phyloP scores from a whole-genome alignment of 768 basidiomycete genomes.

The Astraeus odoratus region DNA sequence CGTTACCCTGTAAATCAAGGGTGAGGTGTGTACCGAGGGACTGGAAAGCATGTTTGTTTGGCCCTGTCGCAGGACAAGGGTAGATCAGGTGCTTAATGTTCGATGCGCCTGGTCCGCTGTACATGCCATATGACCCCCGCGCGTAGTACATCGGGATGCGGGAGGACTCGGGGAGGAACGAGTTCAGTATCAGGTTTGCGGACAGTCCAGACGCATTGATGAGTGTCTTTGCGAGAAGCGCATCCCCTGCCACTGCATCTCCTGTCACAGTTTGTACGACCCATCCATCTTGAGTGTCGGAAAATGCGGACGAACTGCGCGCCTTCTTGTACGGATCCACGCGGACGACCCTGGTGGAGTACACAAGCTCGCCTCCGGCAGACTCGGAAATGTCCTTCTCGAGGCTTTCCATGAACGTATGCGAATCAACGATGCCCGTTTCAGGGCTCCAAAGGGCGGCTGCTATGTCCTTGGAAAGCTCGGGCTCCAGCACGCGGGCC shows the following conservation, averaged over 20 bases:
- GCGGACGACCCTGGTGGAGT: slow-evolving; percentile 77
- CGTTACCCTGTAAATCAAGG: slow-evolving; percentile 74
- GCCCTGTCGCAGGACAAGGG: slow-evolving; percentile 72
- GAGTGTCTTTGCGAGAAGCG: slow-evolving; percentile 65
- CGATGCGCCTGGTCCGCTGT: slow-evolving; percentile 70
- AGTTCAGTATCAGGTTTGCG: slow-evolving; percentile 63
- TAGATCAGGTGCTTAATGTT: slow-evolving; percentile 77
- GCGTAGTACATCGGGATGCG: slow-evolving; percentile 75
- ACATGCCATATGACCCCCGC: slow-evolving; percentile 83
- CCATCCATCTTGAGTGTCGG: slow-evolving; percentile 60
- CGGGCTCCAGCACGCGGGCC: slow-evolving; percentile 73
- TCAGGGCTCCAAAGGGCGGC: slow-evolving; percentile 76
- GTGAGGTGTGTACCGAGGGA: slow-evolving; percentile 91
- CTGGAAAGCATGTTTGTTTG: slow-evolving; percentile 59
- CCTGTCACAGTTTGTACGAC: slow-evolving; percentile 74
- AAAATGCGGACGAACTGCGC: slow-evolving; percentile 20
- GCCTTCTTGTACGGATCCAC: slow-evolving; percentile 55
- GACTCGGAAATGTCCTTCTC: slow-evolving; percentile 76
- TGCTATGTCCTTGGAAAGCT: slow-evolving; percentile 63
- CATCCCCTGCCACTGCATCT: slow-evolving; percentile 43
- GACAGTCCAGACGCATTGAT: slow-evolving; percentile 82
- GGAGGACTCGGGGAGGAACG: slow-evolving; percentile 47
- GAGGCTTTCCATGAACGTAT: slow-evolving; percentile 73
- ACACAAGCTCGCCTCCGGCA: slow-evolving; percentile 62
- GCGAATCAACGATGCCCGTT: slow-evolving; percentile 89